A percentile compares a stretch with the other conserved stretches of the same genome.
Evolutionary conservation across 75 land plant genomes (phyloP).

Genomic region (Chamaecyparis obtusa): DNA sequence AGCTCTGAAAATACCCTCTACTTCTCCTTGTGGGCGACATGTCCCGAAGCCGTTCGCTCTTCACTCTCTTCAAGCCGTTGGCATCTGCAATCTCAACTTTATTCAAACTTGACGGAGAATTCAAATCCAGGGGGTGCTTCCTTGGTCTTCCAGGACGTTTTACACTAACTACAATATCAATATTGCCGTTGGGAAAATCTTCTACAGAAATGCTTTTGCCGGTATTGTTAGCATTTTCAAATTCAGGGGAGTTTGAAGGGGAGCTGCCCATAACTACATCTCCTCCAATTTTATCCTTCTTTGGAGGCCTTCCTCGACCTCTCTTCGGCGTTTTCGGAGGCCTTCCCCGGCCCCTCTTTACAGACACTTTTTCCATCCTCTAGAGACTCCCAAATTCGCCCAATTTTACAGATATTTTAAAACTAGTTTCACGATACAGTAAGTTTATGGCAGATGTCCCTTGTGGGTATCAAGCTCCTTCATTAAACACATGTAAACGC

Average conservation of each 20-base stretch:
- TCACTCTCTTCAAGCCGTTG: not conserved
- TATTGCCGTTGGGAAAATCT: not conserved
- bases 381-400: not conserved
- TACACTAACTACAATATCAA: constrained; percentile 1
- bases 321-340: too few relatives aligned
- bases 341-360: too few relatives aligned
- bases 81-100: not conserved
- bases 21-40: not conserved
- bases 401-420: not conserved
- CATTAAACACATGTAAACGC: not conserved
- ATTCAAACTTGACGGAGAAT: not conserved
- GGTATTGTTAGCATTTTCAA: not conserved
- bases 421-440: not conserved
- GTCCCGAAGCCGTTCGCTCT: not conserved
- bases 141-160: not conserved
- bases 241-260: not conserved
- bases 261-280: not conserved
- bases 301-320: too few relatives aligned
- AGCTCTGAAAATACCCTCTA: not conserved
- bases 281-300: too few relatives aligned
- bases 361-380: too few relatives aligned
- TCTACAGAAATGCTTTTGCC: not conserved
- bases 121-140: not conserved
- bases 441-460: not conserved
- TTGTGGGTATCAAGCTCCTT: not conserved